phyloP scores from a whole-genome alignment of 805 yeast genomes.

The Kuraishia floccosa region DNA sequence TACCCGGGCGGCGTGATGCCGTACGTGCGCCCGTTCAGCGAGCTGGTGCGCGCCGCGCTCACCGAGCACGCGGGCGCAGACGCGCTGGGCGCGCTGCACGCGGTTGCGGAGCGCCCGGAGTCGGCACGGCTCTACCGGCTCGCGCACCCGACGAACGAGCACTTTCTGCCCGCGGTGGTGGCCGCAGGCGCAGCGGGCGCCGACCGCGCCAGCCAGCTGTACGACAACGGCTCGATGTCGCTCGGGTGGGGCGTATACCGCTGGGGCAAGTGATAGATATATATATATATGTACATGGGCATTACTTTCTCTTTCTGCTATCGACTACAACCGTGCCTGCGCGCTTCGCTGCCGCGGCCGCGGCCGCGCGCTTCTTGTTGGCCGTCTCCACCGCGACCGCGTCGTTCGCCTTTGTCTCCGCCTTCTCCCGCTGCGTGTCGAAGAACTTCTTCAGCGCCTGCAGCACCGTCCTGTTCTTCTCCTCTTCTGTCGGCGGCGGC shows the following conservation, averaged over 20 bases:
- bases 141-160: conserved; percentile 75
- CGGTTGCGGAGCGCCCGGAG: conserved; percentile 16
- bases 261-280: conserved; percentile 13
- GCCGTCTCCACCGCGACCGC: conserved; percentile 16
- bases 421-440: conserved; percentile 18
- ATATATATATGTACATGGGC: neutral
- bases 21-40: conserved; percentile 43
- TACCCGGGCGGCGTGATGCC: conserved; percentile 19
- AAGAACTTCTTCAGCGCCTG: conserved; percentile 18
- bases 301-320: neutral
- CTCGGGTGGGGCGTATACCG: conserved; percentile 66
- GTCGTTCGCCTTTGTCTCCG: conserved; percentile 12
- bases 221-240: conserved; percentile 28
- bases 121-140: conserved; percentile 19
- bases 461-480: conserved; percentile 13
- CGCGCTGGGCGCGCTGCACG: conserved; percentile 24
- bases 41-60: conserved; percentile 28
- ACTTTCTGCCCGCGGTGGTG: conserved; percentile 56
- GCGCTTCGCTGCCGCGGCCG: too few species aligned
- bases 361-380: conserved; percentile 13
- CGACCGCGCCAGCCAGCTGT: conserved; percentile 31
- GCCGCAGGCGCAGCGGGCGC: conserved; percentile 42
- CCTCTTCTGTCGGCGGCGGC: too few species aligned
- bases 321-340: conserved; percentile 9
- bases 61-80: conserved; percentile 13